These are phyloP conservation scores for Vitis labrusca DNA, from an alignment of 164 flowering plant genomes.

Conservation along the genomic window DNA sequence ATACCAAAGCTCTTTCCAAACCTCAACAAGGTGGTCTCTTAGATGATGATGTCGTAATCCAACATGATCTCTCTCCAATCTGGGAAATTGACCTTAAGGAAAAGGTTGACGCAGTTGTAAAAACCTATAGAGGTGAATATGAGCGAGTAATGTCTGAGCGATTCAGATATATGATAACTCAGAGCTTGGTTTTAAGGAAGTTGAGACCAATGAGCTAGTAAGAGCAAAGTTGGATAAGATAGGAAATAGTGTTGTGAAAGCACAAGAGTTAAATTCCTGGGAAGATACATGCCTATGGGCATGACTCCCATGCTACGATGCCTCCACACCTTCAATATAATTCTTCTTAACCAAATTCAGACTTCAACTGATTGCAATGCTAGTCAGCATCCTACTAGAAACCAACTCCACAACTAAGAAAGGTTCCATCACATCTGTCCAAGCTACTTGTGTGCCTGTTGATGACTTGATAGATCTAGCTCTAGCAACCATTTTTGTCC, in stretches of 20 bases:
- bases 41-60: conserved; percentile 96
- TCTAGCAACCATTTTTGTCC: conserved; percentile 99
- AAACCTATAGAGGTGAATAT: conserved; percentile 92
- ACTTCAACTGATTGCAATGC: too few relatives aligned
- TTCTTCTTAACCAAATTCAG: too few relatives aligned
- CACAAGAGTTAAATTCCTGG: too few relatives aligned
- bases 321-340: too few relatives aligned
- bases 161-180: conserved; percentile 29
- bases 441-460: conserved; percentile 96
- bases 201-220: too few relatives aligned
- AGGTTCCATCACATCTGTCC: conserved; percentile 95
- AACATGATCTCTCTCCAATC: conserved; percentile 82
- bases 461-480: conserved; percentile 99
- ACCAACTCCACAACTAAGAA: conserved; percentile 74
- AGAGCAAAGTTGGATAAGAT: too few relatives aligned
- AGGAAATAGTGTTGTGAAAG: too few relatives aligned
- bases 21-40: conserved; percentile 89
- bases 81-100: conserved; percentile 91
- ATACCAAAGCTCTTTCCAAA: conserved; percentile 74
- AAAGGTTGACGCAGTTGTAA: conserved; percentile 96
- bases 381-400: too few relatives aligned
- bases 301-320: too few relatives aligned
- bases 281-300: too few relatives aligned
- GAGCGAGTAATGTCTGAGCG: conserved; percentile 93
- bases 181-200: too few relatives aligned